These are phyloP conservation scores for Lasiodiplodia sp. DNA, from an alignment of 2,329 filamentous ascomycete genomes.

Conservation along the genomic window DNA sequence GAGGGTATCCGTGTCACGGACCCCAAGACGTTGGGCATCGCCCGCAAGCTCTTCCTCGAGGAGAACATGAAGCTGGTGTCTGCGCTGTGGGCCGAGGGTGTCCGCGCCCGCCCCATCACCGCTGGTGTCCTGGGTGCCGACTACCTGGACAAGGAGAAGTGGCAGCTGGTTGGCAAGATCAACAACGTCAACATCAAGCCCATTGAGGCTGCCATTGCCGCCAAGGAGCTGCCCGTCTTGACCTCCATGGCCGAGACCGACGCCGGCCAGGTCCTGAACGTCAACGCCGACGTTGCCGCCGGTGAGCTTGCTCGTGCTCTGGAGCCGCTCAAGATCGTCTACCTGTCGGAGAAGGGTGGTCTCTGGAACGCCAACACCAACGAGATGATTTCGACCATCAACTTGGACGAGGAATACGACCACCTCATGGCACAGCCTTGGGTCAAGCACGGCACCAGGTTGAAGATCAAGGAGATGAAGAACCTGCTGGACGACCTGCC, in stretches of 20 bases:
- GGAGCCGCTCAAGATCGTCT: conserved; percentile 96
- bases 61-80: conserved; percentile 94
- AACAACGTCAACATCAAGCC: conserved; percentile 88
- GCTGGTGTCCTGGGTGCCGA: conserved; percentile 90
- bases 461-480: conserved; percentile 99
- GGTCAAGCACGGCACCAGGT: conserved; percentile 91
- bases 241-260: conserved; percentile 95
- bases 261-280: conserved; percentile 92
- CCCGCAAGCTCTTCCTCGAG: conserved; percentile 89
- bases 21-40: conserved; percentile 89
- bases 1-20: conserved; percentile 97
- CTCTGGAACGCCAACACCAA: conserved; percentile 92
- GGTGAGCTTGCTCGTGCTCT: conserved; percentile 88
- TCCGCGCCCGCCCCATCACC: conserved; percentile 86
- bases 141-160: conserved; percentile 96
- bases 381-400: conserved; percentile 96
- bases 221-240: conserved; percentile 88
- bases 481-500: conserved; percentile 88
- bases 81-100: conserved; percentile 81
- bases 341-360: conserved; percentile 97
- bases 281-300: conserved; percentile 96
- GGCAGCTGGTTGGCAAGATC: conserved; percentile 94
- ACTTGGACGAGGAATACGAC: conserved; percentile 95
- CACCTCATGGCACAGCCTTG: conserved; percentile 91
- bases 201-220: conserved; percentile 86